Conservation (phyloP, 2,329 filamentous ascomycete genomes). For the Venturia nashicola region DNA sequence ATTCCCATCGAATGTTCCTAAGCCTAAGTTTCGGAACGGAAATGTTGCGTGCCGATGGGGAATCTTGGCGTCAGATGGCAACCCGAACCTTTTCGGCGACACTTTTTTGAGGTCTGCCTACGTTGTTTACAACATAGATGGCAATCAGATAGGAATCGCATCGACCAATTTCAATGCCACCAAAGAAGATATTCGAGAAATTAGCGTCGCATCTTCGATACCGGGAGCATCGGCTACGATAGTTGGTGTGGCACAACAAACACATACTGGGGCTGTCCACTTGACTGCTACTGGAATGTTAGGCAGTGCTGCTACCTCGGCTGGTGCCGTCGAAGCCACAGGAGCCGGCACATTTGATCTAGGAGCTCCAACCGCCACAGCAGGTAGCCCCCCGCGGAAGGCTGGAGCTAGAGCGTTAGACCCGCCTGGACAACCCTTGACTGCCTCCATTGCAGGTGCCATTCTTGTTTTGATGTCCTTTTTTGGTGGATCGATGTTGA, state of each 20-base stretch:
- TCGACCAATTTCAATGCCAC: slow-evolving; percentile 49
- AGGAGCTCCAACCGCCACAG: slow-evolving; percentile 1
- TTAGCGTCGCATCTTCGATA: slow-evolving; percentile 35
- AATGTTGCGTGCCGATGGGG: slow-evolving; percentile 21
- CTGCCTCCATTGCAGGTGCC: not conserved
- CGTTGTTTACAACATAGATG: slow-evolving; percentile 49
- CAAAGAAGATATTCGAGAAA: slow-evolving; percentile 38
- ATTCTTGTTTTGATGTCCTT: not conserved
- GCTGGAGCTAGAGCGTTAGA: not conserved
- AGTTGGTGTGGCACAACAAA: slow-evolving; percentile 7
- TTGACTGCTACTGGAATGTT: not conserved
- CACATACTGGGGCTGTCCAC: slow-evolving; percentile 1
- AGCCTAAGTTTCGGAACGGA: slow-evolving; percentile 6
- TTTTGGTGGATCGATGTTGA: slow-evolving; percentile 1
- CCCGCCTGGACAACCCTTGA: not conserved
- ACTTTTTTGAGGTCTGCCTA: slow-evolving; percentile 52
- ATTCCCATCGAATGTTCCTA: slow-evolving; percentile 3
- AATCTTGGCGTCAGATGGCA: slow-evolving; percentile 37
- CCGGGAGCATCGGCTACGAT: slow-evolving; percentile 34
- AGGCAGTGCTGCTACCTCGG: not conserved
- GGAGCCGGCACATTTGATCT: slow-evolving; percentile 9
- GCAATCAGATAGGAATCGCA: slow-evolving; percentile 48
- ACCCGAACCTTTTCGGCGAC: slow-evolving; percentile 43
- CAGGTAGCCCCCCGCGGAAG: not conserved
- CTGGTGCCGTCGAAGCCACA: not conserved